phyloP scores from a whole-genome alignment of 441 rosid genomes.

The Syzygium malaccense region DNA sequence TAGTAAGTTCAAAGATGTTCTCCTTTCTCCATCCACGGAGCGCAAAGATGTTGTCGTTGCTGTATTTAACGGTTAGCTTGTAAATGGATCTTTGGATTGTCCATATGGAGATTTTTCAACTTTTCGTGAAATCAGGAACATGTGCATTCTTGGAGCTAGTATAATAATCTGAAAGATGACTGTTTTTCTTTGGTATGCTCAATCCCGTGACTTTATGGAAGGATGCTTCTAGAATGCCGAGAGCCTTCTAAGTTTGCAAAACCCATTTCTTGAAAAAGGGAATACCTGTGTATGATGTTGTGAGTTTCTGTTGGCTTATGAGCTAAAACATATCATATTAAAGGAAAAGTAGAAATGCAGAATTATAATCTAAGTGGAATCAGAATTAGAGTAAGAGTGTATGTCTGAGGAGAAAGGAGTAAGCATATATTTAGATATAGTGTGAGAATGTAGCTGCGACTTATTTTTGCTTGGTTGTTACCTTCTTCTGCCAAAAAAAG shows the following conservation, averaged over 20 bases:
- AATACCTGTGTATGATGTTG: background rate
- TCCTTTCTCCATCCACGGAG: background rate
- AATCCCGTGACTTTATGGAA: background rate
- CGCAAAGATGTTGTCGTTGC: background rate
- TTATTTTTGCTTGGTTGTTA: background rate
- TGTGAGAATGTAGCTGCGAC: background rate
- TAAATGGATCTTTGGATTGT: background rate
- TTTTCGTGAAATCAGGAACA: background rate
- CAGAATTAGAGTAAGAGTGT: background rate
- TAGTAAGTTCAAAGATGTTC: background rate
- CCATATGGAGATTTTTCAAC: background rate
- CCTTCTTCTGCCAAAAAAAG: background rate
- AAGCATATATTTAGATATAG: background rate
- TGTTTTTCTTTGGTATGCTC: background rate
- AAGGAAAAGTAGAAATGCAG: background rate
- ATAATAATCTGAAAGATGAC: background rate
- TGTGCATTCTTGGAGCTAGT: background rate
- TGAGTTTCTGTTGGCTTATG: background rate
- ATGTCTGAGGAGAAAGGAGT: background rate
- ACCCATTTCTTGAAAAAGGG: background rate
- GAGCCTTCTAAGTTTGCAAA: background rate
- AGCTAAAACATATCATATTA: background rate
- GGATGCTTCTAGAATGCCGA: background rate
- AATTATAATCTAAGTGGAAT: background rate
- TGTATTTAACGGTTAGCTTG: background rate